Base-by-base conservation (phyloP, 129 eudicot genomes). In the Gnaphalium uliginosum region DNA sequence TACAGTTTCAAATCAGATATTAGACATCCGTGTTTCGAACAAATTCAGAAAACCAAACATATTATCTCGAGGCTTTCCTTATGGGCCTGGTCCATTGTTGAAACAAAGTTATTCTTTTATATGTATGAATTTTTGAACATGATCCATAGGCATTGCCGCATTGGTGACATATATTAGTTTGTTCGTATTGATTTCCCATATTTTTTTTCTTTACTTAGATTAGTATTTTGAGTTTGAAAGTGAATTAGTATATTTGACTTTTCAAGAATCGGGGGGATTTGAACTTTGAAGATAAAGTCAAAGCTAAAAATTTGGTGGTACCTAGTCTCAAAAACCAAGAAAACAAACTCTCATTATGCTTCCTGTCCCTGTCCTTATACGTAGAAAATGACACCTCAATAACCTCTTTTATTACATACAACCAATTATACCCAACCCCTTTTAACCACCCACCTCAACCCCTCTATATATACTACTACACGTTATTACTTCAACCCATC, bases 321-420 rank as follows among this genome's bases (percentile, higher is more conserved):
- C 78, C 83, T 50, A 72, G 66, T 66, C 60, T 50, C 79, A n/a
- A 7, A 41, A 56, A 83, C 81, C 85, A 80, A 83, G 81, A 80
- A 73, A 83, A 83, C 83, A 86, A 80, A 87, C 84, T 85, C 87
- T 74, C 81, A 77, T 79, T 67, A 77, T 74, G 74, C 87, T 65
- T 68, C 66, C 74, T 86, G 86, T 76, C 81, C 69, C 82, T 83
- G 81, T 74, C 75, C 70, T 81, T 74, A 26, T 71, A 46, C 57
- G 64, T 15, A 64, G 85, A 87, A 76, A 82, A 77, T 85, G 92
- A 87, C 87, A 65, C 79, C 63, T 82, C 87, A 82, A 27, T 62
- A 65, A 80, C 76, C 85, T 72, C 77, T 64, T 79, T 73, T 58
- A 76, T 57, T 83, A 71, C 72, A 64, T 74, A 65, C 64, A 64